Conservation (phyloP, 768 basidiomycete genomes). For the Xanthoconium stramineum region DNA sequence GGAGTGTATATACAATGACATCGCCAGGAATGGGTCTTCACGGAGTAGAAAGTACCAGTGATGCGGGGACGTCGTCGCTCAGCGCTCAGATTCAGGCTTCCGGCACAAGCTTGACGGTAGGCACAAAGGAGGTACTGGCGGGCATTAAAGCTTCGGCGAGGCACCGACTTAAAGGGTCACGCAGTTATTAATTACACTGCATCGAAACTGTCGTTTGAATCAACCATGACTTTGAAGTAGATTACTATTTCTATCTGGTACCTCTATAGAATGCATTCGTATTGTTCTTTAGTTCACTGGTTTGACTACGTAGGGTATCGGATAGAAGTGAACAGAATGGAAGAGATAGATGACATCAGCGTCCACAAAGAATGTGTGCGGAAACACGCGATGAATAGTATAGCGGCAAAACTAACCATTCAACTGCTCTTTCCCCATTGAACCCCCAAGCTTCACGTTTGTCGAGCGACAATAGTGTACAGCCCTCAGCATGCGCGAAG, state of each 20-base stretch:
- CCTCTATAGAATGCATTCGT: not conserved
- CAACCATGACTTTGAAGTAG: not conserved
- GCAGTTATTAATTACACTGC: too few species aligned
- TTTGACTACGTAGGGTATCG: not conserved
- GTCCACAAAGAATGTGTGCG: not conserved
- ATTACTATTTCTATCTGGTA: not conserved
- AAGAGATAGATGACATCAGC: not conserved
- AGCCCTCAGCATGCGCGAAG: conserved; percentile 2
- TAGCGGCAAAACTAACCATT: not conserved
- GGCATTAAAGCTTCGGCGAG: not conserved
- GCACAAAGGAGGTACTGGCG: not conserved
- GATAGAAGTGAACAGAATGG: not conserved
- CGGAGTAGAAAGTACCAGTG: not conserved
- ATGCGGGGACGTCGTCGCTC: not conserved
- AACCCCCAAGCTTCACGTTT: not conserved
- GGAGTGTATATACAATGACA: conserved; percentile 14
- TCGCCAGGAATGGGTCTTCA: not conserved
- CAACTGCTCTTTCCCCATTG: not conserved
- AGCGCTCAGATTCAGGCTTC: not conserved
- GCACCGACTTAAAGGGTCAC: too few species aligned
- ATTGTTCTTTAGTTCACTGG: not conserved
- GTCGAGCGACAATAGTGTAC: conserved; percentile 1
- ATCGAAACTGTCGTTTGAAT: too few species aligned
- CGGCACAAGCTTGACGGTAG: not conserved
- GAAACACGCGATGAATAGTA: not conserved